Evolutionary conservation across 2,329 filamentous ascomycete species (phyloP).

Genomic region (Xylogone sp.): DNA sequence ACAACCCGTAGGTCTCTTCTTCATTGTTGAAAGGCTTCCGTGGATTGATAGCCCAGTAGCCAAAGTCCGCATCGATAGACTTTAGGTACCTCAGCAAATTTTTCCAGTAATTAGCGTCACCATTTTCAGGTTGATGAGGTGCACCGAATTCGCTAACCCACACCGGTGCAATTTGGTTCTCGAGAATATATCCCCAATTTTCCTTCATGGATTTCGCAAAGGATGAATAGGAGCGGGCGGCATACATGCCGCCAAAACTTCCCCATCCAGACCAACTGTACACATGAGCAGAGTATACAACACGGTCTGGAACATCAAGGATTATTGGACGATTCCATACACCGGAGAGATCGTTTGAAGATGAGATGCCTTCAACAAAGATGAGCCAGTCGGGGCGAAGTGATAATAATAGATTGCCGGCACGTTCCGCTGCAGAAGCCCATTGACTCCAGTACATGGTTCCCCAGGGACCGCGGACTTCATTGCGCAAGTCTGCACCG

Average conservation of each 20-base stretch:
- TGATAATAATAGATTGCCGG: slow-evolving; percentile 55
- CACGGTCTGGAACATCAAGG: slow-evolving; percentile 48
- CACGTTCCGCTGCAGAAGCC: slow-evolving; percentile 60
- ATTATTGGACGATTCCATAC: slow-evolving; percentile 51
- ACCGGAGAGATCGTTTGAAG: slow-evolving; percentile 60
- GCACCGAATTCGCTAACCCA: slow-evolving; percentile 68
- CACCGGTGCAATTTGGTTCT: slow-evolving; percentile 53
- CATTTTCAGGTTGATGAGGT: slow-evolving; percentile 46
- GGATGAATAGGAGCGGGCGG: slow-evolving; percentile 56
- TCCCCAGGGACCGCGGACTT: slow-evolving; percentile 65
- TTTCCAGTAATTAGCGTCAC: slow-evolving; percentile 62
- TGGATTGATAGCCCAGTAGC: slow-evolving; percentile 68
- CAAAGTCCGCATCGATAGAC: slow-evolving; percentile 59
- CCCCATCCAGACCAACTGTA: slow-evolving; percentile 71
- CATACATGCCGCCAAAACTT: slow-evolving; percentile 54
- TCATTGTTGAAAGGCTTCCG: slow-evolving; percentile 56
- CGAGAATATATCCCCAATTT: slow-evolving; percentile 64
- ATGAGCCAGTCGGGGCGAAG: slow-evolving; percentile 63
- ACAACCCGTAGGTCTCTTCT: slow-evolving; percentile 56
- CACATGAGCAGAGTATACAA: slow-evolving; percentile 67
- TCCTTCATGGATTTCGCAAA: slow-evolving; percentile 59
- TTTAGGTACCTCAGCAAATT: slow-evolving; percentile 58
- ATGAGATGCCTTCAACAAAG: slow-evolving; percentile 64
- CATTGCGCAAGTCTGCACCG: slow-evolving; percentile 64
- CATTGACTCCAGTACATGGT: slow-evolving; percentile 64